Evolutionary conservation across 805 yeast genomes (phyloP), one percentile per base, ranked within the genome.

Genomic region (Hanseniaspora meyeri): DNA sequence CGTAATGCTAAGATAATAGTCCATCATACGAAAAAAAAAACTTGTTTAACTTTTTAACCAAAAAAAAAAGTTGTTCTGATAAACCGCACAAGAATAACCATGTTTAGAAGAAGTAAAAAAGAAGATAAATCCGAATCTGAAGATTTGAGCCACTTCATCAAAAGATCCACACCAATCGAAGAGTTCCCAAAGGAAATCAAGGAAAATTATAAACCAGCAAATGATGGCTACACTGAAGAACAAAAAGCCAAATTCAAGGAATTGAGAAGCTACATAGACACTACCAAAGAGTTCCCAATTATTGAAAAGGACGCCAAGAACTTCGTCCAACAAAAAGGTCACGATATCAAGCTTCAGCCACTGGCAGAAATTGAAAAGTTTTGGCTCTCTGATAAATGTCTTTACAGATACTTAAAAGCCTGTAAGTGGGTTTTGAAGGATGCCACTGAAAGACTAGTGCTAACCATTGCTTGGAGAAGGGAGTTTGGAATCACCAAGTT

Each of bases 341-440:
- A 68, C 24, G 66, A 68, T 1, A 67, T 68, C 51, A 66, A 65
- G 43, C 1, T 65, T 76, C 47, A 66, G 66, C 57, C 68, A 17
- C 55, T 68, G 29, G 51, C 65, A 0, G 72, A 66, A 20, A 72
- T 72, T 47, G 98, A 93, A 68, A 85, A 81, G 68, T 83, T 95
- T 0, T 93, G 98, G 98, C 74, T 93, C 57, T 86, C 97, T 1
- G 78, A 85, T 63, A 98, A 93, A 68, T 93, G 98, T 67, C 75
- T 93, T 58, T 70, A 88, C 64, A 79, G 99, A 66, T 93, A 93
- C 67, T 72, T 91, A 56, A 78, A 97, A 57, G 99, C 98, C 27
- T 85, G 96, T 27, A 91, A 88, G 68, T 93, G 98, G 98, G 75
- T 78, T 34, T 76, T 75, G 0, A 69, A 75, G 32, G 87, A 83